Evolutionary conservation across 2,329 filamentous ascomycete species (phyloP), one percentile per base, ranked within the genome.

Genomic region (Epichloe coenophiala): DNA sequence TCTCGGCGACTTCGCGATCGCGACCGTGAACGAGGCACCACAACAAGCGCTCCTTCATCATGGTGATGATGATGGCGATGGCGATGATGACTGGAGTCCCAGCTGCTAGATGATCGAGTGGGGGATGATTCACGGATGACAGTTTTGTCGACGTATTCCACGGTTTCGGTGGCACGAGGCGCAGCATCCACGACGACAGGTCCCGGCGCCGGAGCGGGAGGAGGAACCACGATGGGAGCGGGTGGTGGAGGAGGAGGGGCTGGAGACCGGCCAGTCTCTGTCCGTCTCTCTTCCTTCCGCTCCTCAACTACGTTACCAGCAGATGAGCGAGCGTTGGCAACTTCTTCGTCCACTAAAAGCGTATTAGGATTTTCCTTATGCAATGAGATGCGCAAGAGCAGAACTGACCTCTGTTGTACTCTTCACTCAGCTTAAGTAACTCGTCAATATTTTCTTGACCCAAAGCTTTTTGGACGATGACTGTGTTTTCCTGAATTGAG

Each of bases 361-460:
- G 1, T n/a, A 23, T 54, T 19, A 58, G 39, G n/a, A 51, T 7
- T 5, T 5, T 40, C 7, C 9, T 9, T 8, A 19, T 19, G 35
- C 12, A 15, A n/a, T 43, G 41, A 27, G 9, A 4, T 52, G 47
- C 13, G 56, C 55, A 35, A 15, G 23, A 19, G 6, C 15, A 37
- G 6, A 12, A 17, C 36, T 61, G 59, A 78, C 76, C 72, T 61
- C 77, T 76, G 62, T 77, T 82, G 67, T 88, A 89, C 35, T 84
- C 81, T 60, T 89, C 86, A 65, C 88, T 94, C 47, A 89, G 73
- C 60, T 81, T 84, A 59, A 96, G 85, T 43, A 96, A 75, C 60
- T 94, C 86, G 58, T 96, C 89, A 55, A 96, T 96, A 59, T 95
- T 88, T 17, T 91, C 81, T 59, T 94, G 90, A 15, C 88, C 86